Evolutionary conservation across 164 flowering plant genomes (phyloP).

Genomic region (Stephania japonica): DNA sequence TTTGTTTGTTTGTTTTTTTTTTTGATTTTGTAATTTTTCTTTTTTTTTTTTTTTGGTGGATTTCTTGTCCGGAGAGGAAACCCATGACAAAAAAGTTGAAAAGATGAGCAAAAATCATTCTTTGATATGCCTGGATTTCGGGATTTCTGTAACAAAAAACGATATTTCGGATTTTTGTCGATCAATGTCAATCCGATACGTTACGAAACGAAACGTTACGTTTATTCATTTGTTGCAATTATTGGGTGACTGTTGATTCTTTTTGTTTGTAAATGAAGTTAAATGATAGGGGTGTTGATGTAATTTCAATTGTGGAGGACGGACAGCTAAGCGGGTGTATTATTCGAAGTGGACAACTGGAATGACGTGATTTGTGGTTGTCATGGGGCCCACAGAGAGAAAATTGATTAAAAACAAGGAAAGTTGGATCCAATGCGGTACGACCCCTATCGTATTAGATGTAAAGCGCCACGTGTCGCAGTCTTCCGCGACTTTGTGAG

Average conservation of each 20-base stretch:
- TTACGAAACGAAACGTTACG: not conserved
- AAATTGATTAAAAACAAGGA: too few species aligned
- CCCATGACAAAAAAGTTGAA: not conserved
- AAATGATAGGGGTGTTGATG: not conserved
- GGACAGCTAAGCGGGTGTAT: slow-evolving; percentile 4
- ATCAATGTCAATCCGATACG: not conserved
- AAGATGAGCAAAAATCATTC: slow-evolving; percentile 13
- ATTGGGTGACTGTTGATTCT: not conserved
- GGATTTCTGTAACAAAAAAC: not conserved
- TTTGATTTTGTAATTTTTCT: not conserved
- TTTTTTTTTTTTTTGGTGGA: slow-evolving; percentile 6
- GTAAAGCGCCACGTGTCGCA: not conserved
- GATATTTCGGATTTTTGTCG: not conserved
- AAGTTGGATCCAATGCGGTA: not conserved
- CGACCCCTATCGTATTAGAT: not conserved
- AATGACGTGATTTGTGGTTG: slow-evolving; percentile 1
- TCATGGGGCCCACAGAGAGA: not conserved
- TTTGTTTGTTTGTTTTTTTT: not conserved
- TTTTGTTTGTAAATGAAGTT: not conserved
- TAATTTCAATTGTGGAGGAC: not conserved
- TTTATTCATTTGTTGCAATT: not conserved
- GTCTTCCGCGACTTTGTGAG: not conserved
- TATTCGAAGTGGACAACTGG: not conserved
- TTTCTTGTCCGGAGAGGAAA: not conserved
- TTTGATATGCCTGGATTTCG: slow-evolving; percentile 13